Base-by-base conservation (phyloP, 805 yeast genomes). In the Yarrowia sp. region DNA sequence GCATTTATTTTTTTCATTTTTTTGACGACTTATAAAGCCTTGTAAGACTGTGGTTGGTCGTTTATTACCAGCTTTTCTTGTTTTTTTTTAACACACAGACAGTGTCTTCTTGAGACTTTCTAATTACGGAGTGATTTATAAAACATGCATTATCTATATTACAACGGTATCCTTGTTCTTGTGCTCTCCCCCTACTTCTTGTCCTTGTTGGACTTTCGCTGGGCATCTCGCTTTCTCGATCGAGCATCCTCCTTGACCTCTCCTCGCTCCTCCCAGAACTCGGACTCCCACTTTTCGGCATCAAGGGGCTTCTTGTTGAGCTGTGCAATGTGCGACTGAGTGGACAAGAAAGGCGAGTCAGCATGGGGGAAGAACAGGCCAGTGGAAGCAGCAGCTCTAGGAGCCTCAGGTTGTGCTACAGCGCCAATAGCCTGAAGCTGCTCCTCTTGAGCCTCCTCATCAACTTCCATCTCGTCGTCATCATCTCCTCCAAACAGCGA, bases 251-350 rank as follows among this genome's bases (percentile, higher is more conserved):
- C 83, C 67, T 87, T 86, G 80, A 92, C 81, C 63, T 86, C 89
- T 43, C 93, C 92, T 75, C 98, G 83, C 73, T 86, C 84, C 50
- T 85, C 88, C 87, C 90, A 90, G 75, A 92, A 93, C 83, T 89
- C 86, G 45, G 81, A 77, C 57, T 87, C 91, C 84, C 93, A 92
- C 9, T 77, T 78, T 2, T 75, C 77, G 28, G 48, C 11, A 28
- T 45, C 31, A 18, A 72, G 71, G 3, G 73, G 74, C 6, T 69
- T 68, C 8, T 73, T 77, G 18, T 72, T 71, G 7, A 88, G 69
- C 70, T 85, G 87, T 66, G 83, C 83, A 55, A 91, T 74, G 73
- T 89, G 96, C 0, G 97, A 81, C 76, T 92, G 98, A 0, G 97
- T 87, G 60, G 83, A 84, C 68, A 93, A 78, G 76, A 90, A 93